phyloP scores from a whole-genome alignment of 2,329 filamentous ascomycete species.

The Fusarium dimerum region DNA sequence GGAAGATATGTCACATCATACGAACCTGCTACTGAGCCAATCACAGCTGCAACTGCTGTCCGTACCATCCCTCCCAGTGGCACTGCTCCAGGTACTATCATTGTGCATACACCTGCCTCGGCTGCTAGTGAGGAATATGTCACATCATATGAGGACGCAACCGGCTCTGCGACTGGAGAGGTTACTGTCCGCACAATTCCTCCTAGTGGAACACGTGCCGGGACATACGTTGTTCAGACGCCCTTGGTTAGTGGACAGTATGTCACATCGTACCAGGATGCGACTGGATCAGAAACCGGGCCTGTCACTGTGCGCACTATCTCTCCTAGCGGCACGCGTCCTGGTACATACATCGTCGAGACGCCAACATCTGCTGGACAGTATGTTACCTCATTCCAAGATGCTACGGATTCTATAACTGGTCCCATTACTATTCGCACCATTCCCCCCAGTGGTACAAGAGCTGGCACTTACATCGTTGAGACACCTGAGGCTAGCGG shows the following conservation, averaged over 20 bases:
- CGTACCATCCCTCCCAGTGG: neutral
- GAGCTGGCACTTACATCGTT: neutral
- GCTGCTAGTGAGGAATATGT: neutral
- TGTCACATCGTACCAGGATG: neutral
- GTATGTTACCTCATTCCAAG: neutral
- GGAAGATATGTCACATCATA: neutral
- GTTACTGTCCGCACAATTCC: neutral
- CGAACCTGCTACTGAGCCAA: neutral
- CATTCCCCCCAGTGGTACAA: neutral
- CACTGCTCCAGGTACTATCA: neutral
- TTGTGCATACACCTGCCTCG: neutral
- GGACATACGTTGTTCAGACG: neutral
- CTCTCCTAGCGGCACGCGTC: neutral
- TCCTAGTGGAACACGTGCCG: neutral
- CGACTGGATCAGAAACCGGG: neutral
- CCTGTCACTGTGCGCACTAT: neutral
- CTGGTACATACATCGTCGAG: neutral
- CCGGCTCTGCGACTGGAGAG: neutral
- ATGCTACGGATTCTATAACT: neutral
- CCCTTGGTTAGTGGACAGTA: neutral
- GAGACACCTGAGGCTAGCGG: neutral
- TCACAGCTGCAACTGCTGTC: neutral
- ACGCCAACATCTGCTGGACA: neutral
- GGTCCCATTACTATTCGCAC: neutral
- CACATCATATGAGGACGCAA: neutral